Evolutionary conservation across 345 rosid genomes (phyloP).

Genomic region (Anacardium occidentale): DNA sequence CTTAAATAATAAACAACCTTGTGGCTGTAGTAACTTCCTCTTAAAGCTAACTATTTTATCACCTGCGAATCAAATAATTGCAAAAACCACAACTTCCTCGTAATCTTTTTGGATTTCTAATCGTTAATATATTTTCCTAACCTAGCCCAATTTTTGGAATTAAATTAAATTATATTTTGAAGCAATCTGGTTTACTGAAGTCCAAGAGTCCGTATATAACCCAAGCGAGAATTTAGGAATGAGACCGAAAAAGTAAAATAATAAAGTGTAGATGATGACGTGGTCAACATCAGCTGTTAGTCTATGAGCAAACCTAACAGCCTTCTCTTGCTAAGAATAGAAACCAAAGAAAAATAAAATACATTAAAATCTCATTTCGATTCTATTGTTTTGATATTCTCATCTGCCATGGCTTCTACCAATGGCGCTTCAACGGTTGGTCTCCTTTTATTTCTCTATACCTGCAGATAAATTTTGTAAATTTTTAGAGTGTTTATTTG

Average conservation of each 20-base stretch:
- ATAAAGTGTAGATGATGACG: background rate
- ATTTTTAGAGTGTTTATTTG: background rate
- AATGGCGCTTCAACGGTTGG: conserved; percentile 87
- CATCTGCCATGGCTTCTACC: conserved; percentile 65
- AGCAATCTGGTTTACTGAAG: no score
- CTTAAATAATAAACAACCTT: no score
- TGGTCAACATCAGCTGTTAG: conserved; percentile 28
- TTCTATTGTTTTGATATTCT: conserved; percentile 17
- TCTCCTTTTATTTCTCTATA: conserved; percentile 14
- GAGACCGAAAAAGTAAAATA: background rate
- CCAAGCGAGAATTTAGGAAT: no score
- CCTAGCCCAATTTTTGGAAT: no score
- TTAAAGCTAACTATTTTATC: no score
- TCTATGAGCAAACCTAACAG: conserved; percentile 43
- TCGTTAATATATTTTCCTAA: no score
- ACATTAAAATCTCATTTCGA: conserved; percentile 2
- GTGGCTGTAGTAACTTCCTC: no score
- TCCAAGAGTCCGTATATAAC: background rate
- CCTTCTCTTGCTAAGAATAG: conserved; percentile 1
- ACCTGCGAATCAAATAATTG: no score
- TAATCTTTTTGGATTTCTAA: no score
- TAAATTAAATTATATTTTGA: no score
- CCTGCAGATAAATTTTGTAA: background rate
- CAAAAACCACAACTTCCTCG: no score
- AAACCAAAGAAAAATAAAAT: background rate